Evolutionary conservation across 345 rosid species (phyloP).

Genomic region (Laguncularia racemosa): DNA sequence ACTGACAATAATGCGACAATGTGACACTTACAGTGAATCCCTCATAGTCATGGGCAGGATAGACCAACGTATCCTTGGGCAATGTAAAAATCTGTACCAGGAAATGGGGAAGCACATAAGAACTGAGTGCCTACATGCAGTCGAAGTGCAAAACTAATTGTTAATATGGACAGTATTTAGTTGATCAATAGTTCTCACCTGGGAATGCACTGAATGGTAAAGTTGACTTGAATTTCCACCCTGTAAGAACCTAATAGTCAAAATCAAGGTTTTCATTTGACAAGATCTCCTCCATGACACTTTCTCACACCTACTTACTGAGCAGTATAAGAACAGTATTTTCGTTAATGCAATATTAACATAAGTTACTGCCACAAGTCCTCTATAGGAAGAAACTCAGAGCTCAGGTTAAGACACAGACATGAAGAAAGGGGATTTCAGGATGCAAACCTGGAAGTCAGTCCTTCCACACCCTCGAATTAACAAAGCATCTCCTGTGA

Average conservation of each 20-base stretch:
- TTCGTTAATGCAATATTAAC: too few relatives aligned
- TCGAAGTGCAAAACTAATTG: too few relatives aligned
- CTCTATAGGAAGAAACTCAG: too few relatives aligned
- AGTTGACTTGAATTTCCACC: slow-evolving; percentile 83
- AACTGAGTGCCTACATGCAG: too few relatives aligned
- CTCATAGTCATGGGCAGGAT: slow-evolving; percentile 93
- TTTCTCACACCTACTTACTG: too few relatives aligned
- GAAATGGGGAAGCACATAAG: neutral
- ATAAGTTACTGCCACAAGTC: too few relatives aligned
- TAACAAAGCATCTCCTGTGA: slow-evolving; percentile 85
- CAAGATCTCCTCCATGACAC: neutral
- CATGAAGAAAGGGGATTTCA: too few relatives aligned
- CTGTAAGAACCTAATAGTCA: slow-evolving; percentile 20
- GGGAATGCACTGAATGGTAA: slow-evolving; percentile 86
- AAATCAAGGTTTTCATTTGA: neutral
- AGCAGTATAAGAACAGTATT: too few relatives aligned
- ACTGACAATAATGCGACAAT: neutral
- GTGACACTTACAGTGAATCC: slow-evolving; percentile 59
- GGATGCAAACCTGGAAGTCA: slow-evolving; percentile 70
- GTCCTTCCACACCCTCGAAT: slow-evolving; percentile 98
- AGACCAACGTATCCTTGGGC: slow-evolving; percentile 77
- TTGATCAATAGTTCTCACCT: slow-evolving; percentile 33
- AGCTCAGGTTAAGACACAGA: too few relatives aligned
- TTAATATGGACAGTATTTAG: too few relatives aligned
- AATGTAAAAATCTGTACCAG: slow-evolving; percentile 67